Evolutionary conservation across 768 basidiomycete genomes (phyloP).

Genomic region (Leucocoprinus sp.): DNA sequence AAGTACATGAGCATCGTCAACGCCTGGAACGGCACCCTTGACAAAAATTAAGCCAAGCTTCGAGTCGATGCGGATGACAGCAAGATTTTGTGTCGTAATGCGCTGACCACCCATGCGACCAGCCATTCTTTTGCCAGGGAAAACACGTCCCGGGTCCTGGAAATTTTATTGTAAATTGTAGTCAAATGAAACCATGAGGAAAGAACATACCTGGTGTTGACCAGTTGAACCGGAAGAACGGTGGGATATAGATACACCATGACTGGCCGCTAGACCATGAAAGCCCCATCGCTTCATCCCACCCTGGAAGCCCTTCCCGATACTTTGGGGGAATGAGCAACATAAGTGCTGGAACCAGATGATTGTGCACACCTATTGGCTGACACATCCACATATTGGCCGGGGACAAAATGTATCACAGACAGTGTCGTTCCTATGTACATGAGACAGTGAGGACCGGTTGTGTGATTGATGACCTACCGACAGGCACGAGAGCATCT

Average conservation of each 20-base stretch:
- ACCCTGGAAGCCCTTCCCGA: constrained; percentile 96
- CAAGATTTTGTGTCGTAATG: constrained; percentile 80
- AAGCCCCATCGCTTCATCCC: constrained; percentile 97
- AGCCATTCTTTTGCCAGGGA: constrained; percentile 98
- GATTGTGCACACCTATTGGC: constrained; percentile 70
- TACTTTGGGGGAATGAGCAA: constrained; percentile 35
- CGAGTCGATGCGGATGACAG: constrained; percentile 83
- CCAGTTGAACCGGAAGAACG: constrained; percentile 90
- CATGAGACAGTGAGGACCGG: too few species aligned
- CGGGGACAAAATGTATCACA: constrained; percentile 93
- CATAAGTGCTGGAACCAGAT: background rate
- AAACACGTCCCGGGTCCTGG: constrained; percentile 92
- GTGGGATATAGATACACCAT: constrained; percentile 94
- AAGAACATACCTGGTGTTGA: constrained; percentile 74
- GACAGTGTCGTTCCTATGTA: constrained; percentile 75
- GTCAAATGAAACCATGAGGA: background rate
- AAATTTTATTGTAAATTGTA: constrained; percentile 6
- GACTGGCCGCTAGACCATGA: constrained; percentile 83
- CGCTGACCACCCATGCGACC: constrained; percentile 84
- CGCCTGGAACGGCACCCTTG: constrained; percentile 84
- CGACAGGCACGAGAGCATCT: constrained; percentile 86
- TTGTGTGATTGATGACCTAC: too few species aligned
- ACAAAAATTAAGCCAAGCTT: constrained; percentile 84
- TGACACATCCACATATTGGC: constrained; percentile 89
- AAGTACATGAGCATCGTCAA: constrained; percentile 81